These are phyloP conservation scores for Astragalus membranaceus DNA, from an alignment of 306 rosid species.

Conservation along the genomic window DNA sequence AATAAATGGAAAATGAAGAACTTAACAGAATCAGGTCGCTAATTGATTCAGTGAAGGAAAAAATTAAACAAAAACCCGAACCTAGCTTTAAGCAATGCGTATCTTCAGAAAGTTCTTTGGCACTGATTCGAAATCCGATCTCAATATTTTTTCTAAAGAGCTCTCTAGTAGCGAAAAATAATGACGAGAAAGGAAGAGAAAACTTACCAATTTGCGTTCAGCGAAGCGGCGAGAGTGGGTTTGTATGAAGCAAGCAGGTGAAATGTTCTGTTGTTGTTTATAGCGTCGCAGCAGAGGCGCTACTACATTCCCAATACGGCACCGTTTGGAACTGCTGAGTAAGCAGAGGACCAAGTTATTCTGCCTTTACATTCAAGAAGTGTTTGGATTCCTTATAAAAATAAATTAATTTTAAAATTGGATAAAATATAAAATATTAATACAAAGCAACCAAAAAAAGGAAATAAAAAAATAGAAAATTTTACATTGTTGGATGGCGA, in stretches of 20 bases:
- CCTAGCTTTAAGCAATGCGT: not conserved
- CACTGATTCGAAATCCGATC: not conserved
- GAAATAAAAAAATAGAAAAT: no score
- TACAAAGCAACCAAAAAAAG: no score
- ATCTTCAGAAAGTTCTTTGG: not conserved
- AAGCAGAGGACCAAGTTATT: no score
- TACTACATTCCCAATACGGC: not conserved
- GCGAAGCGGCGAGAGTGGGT: not conserved
- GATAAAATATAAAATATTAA: no score
- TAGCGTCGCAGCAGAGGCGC: not conserved
- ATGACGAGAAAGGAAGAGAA: not conserved
- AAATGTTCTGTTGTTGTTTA: not conserved
- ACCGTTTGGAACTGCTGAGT: not conserved
- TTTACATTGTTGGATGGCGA: no score
- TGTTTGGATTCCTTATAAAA: not conserved
- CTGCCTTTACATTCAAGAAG: not conserved
- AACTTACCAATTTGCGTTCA: not conserved
- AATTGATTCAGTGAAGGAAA: not conserved
- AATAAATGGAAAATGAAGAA: not conserved
- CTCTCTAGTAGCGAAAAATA: not conserved
- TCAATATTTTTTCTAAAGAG: not conserved
- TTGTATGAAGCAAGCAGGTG: not conserved
- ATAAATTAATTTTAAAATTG: no score
- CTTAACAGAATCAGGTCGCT: not conserved
- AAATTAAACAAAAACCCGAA: not conserved